Percentiles rank a stretch among this genome's conserved stretches.
phyloP scores from a whole-genome alignment of 176 grass and related monocot species.

The Hordeum vulgare region MorexV3_pseudomolecules_assembly NC_058519.1:554539085-554539584 shows the following conservation, averaged over 20 bases:
- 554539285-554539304: background rate
- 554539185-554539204: constrained; percentile 92
- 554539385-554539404: too few relatives aligned
- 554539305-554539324: constrained; percentile 5
- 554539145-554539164: constrained; percentile 83
- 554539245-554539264: constrained; percentile 91
- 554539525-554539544: too few relatives aligned
- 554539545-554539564: too few relatives aligned
- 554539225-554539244: constrained; percentile 71
- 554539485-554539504: too few relatives aligned
- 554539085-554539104: constrained; percentile 36
- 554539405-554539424: too few relatives aligned
- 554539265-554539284: constrained; percentile 63
- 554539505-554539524: too few relatives aligned
- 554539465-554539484: too few relatives aligned
- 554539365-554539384: background rate
- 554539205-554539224: constrained; percentile 93
- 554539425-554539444: too few relatives aligned
- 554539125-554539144: constrained; percentile 88
- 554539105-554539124: constrained; percentile 76
- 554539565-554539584: too few relatives aligned
- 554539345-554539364: background rate
- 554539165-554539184: constrained; percentile 92
- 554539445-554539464: too few relatives aligned
- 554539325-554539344: background rate